Conservation (phyloP, 768 basidiomycete species). For the Agrocybe praecox region DNA sequence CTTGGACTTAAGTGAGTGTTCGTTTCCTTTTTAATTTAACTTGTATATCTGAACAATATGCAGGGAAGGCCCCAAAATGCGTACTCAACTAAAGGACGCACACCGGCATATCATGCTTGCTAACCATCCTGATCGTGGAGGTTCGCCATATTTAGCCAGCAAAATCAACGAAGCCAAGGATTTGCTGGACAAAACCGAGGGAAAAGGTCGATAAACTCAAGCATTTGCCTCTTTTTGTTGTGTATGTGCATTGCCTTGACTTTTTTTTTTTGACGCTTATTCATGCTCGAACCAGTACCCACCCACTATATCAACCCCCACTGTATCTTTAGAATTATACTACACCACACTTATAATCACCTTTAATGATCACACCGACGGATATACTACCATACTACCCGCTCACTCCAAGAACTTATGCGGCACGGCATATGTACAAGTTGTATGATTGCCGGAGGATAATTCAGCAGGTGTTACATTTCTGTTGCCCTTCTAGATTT, state of each 20-base stretch:
- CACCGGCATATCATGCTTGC: conserved; percentile 97
- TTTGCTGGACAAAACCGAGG: conserved; percentile 79
- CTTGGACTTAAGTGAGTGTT: conserved; percentile 86
- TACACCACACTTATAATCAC: conserved; percentile 5
- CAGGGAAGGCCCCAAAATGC: conserved; percentile 83
- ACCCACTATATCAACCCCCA: background rate
- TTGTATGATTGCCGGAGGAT: too few relatives aligned
- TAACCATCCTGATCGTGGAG: conserved; percentile 98
- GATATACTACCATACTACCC: conserved; percentile 2
- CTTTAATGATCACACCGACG: conserved; percentile 1
- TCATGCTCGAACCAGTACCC: background rate
- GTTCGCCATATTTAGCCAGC: conserved; percentile 96
- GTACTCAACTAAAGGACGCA: conserved; percentile 86
- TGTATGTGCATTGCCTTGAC: conserved; percentile 1
- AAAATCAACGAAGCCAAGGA: conserved; percentile 99
- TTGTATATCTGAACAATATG: conserved; percentile 1
- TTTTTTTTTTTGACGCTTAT: background rate
- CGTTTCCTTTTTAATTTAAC: conserved; percentile 1
- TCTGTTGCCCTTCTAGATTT: too few relatives aligned
- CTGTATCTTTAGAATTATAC: conserved; percentile 5
- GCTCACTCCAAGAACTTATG: too few relatives aligned
- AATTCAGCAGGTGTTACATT: too few relatives aligned
- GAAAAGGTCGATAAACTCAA: conserved; percentile 38
- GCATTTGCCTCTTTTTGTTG: background rate
- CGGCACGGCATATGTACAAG: too few relatives aligned